Percentiles rank a stretch among this genome's conserved stretches.
phyloP scores from a whole-genome alignment of 768 basidiomycete species.

The Krasilnikovozyma curviuscula region DNA sequence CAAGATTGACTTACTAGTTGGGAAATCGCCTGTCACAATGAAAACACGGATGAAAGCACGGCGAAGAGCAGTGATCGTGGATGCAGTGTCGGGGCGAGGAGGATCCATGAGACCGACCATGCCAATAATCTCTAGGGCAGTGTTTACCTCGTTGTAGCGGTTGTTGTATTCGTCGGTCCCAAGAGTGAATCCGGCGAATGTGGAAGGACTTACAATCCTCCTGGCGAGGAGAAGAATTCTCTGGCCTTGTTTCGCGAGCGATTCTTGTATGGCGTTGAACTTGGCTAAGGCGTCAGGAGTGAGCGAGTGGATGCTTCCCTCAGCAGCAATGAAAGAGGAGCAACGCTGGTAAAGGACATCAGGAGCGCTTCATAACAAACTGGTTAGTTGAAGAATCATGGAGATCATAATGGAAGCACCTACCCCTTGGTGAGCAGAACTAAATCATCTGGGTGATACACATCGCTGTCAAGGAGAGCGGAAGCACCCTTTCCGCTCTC shows the following conservation, averaged over 20 bases:
- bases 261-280: conserved; percentile 26
- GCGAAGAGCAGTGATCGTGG: conserved; percentile 29
- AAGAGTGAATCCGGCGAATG: conserved; percentile 16
- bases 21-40: conserved; percentile 40
- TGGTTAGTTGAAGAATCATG: neutral
- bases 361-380: too few relatives aligned
- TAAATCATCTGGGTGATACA: neutral
- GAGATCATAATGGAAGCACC: neutral
- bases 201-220: conserved; percentile 27
- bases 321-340: conserved; percentile 28
- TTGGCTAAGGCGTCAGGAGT: conserved; percentile 8
- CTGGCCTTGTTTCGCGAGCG: conserved; percentile 37
- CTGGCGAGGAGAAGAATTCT: conserved; percentile 45
- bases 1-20: too few relatives aligned
- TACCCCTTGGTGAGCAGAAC: neutral
- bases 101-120: conserved; percentile 46
- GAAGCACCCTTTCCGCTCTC: neutral
- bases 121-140: conserved; percentile 37
- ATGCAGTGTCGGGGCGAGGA: conserved; percentile 36
- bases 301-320: conserved; percentile 26
- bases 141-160: conserved; percentile 22
- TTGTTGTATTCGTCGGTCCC: neutral
- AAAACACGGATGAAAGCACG: conserved; percentile 43
- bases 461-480: neutral
- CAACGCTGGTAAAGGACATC: conserved; percentile 27